A percentile compares a stretch with the other conserved stretches of the same genome.
Evolutionary conservation across 73 alveolate species (phyloP).

Genomic region (Effrenium voratum): DNA sequence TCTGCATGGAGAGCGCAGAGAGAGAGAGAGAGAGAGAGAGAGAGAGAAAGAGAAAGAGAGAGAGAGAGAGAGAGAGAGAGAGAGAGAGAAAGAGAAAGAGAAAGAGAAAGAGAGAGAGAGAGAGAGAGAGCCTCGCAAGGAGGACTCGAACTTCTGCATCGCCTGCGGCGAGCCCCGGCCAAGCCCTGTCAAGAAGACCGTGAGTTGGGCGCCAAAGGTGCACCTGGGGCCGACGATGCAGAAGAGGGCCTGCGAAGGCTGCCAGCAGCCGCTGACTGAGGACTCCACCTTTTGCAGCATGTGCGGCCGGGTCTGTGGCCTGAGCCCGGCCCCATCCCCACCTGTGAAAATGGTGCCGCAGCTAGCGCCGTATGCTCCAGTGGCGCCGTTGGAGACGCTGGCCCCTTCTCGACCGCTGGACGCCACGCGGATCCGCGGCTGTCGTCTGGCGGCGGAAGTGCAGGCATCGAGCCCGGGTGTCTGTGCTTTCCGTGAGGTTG

Average conservation of each 20-base stretch:
- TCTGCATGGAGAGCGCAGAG: background rate
- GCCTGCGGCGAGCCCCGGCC: slow-evolving; percentile 37
- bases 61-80: background rate
- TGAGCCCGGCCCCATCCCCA: too few species aligned
- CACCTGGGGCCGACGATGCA: background rate
- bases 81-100: background rate
- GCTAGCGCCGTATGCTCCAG: too few species aligned
- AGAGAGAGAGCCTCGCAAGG: background rate
- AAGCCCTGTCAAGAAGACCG: too few species aligned
- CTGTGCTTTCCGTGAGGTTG: too few species aligned
- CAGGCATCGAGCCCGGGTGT: background rate
- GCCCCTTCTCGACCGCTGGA: background rate
- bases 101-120: background rate
- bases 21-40: too few species aligned
- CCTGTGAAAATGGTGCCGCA: too few species aligned
- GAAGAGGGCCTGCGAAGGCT: background rate
- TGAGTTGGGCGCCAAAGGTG: background rate
- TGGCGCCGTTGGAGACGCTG: background rate
- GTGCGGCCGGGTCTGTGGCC: background rate
- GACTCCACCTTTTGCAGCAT: slow-evolving; percentile 6
- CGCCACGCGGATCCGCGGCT: background rate
- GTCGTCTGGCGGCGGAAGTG: slow-evolving; percentile 42
- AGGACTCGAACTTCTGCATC: slow-evolving; percentile 17
- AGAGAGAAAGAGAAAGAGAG: background rate
- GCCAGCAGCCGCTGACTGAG: background rate